Evolutionary conservation across 2,329 filamentous ascomycete species (phyloP), one percentile per base, ranked within the genome.

Genomic region (Claviceps capensis): DNA sequence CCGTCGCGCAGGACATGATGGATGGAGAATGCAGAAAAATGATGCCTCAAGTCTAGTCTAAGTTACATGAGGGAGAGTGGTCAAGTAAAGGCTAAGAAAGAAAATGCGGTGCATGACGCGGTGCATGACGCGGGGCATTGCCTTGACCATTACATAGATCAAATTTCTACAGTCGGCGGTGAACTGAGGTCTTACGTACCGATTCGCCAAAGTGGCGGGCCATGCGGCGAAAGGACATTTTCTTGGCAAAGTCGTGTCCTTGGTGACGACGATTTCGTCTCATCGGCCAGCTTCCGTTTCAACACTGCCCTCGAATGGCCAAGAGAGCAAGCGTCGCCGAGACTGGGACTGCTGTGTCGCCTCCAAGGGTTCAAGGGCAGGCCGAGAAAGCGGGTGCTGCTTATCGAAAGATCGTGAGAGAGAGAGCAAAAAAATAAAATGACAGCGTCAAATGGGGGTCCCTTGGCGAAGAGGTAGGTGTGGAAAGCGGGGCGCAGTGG

Each of bases 191-290:
- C 17, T 54, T 54, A 63, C 70, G 61, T 67, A 73, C 70, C 57
- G 71, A 67, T 58, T 74, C 72, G 61, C 72, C 72, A 55, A 74
- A 71, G 49, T 71, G 70, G 61, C 72, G 72, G 50, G 70, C 70
- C 63, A 74, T 68, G 51, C 66, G 64, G 51, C 67, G 62, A 54
- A 70, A 67, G 22, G 67, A 65, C 67, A 70, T 69, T 53, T 41
- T 41, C 47, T 43, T 17, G 43, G 17, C 36, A 8, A 38, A 44
- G 30, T 47, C 43, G 47, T 40, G 26, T 41, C 47, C 43, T 50
- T 47, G 44, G 30, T 52, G 23, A 19, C 13, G 48, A 47, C 26
- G 43, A n/a, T 26, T 42, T 36, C 45, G 36, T 48, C 37, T 46
- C 48, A 50, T 43, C 44, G 23, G 30, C 40, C 44, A n/a, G 52